Conservation (phyloP, 768 basidiomycete genomes). For the Suillus spraguei region DNA sequence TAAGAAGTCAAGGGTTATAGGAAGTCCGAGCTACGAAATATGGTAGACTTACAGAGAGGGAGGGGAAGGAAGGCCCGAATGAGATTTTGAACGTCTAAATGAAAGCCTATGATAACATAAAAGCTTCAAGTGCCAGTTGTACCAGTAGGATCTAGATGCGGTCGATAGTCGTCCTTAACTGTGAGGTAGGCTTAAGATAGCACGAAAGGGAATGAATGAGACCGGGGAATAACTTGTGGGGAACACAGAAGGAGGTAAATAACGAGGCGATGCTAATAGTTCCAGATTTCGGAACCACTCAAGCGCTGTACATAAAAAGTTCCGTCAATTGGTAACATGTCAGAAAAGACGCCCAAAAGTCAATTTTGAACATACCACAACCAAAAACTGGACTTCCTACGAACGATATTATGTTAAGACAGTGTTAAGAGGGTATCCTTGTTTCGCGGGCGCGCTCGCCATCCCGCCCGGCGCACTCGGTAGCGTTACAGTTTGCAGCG, state of each 20-base stretch:
- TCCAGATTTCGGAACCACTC: not conserved
- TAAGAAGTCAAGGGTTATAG: not conserved
- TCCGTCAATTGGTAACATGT: conserved; percentile 6
- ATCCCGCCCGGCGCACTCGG: not conserved
- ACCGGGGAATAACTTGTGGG: not conserved
- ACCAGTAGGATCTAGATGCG: not conserved
- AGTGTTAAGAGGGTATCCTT: not conserved
- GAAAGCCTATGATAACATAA: conserved; percentile 4
- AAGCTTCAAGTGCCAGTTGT: conserved; percentile 2
- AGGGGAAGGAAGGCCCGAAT: not conserved
- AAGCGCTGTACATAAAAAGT: conserved; percentile 12
- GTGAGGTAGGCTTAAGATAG: not conserved
- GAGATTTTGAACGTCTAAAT: conserved; percentile 6
- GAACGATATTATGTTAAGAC: not conserved
- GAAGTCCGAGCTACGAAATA: not conserved
- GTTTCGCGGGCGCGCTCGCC: not conserved
- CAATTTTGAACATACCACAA: not conserved
- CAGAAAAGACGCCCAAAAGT: conserved; percentile 13
- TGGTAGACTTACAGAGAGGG: not conserved
- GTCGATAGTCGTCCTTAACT: not conserved
- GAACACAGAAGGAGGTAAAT: not conserved
- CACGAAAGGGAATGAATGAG: not conserved
- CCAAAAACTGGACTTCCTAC: not conserved
- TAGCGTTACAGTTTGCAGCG: not conserved
- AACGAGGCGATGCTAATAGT: not conserved